Evolutionary conservation across 108 stramenopile genomes (phyloP).

Genomic region (Cyclotella sp.): DNA sequence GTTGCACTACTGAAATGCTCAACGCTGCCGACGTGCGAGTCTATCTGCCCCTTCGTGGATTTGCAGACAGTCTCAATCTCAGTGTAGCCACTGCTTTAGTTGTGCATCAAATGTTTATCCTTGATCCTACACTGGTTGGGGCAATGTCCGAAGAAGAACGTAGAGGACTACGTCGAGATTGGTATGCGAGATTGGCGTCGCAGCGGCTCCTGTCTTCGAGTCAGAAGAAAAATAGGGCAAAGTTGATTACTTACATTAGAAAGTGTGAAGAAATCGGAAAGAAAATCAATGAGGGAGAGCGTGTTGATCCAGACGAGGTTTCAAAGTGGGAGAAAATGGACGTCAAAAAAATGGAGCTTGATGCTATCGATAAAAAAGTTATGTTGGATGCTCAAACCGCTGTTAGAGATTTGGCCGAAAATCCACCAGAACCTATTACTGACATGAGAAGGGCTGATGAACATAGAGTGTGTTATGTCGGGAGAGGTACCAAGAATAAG

Average conservation of each 20-base stretch:
- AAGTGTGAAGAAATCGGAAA: conserved; percentile 55
- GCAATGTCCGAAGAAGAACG: conserved; percentile 68
- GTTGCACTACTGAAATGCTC: conserved; percentile 78
- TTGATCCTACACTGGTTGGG: conserved; percentile 78
- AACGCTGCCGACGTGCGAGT: conserved; percentile 80
- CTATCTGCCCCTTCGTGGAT: conserved; percentile 88
- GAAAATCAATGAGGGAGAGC: conserved; percentile 41
- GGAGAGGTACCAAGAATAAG: conserved; percentile 69
- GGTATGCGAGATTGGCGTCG: conserved; percentile 83
- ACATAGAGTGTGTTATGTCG: conserved; percentile 76
- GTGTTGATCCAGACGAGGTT: conserved; percentile 49
- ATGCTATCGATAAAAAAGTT: conserved; percentile 50
- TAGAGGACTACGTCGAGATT: conserved; percentile 56
- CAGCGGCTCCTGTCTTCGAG: conserved; percentile 67
- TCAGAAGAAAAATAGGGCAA: conserved; percentile 63
- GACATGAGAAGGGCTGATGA: conserved; percentile 88
- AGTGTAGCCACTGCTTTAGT: conserved; percentile 90
- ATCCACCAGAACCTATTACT: conserved; percentile 79
- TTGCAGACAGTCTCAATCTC: conserved; percentile 92
- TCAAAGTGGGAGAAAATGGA: conserved; percentile 58
- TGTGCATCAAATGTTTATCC: conserved; percentile 77
- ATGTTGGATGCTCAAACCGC: conserved; percentile 44
- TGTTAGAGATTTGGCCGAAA: conserved; percentile 69
- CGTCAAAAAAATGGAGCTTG: conserved; percentile 48
- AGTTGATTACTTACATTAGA: conserved; percentile 49